phyloP scores from a whole-genome alignment of 2,329 filamentous ascomycete species.

The Macrophomina phaseolina region DNA sequence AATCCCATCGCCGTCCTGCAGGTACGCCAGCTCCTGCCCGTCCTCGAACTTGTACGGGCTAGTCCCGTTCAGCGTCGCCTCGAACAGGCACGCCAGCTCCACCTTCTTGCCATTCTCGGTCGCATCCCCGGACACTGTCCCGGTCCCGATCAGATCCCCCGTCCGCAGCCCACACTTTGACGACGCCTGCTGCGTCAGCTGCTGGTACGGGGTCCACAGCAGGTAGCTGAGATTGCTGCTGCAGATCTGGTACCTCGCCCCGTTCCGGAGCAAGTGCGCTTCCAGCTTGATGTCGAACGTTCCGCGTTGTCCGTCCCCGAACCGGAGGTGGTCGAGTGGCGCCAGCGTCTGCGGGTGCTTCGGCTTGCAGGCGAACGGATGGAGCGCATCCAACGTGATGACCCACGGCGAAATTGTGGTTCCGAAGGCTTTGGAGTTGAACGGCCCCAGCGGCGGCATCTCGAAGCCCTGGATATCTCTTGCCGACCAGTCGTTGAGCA shows the following conservation, averaged over 20 bases:
- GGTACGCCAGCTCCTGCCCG: slow-evolving; percentile 43
- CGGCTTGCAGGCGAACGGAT: slow-evolving; percentile 38
- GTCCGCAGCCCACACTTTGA: slow-evolving; percentile 50
- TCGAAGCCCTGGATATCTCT: slow-evolving; percentile 68
- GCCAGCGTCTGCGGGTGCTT: slow-evolving; percentile 26
- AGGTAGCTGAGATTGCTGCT: slow-evolving; percentile 44
- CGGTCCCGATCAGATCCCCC: slow-evolving; percentile 52
- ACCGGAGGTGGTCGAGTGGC: slow-evolving; percentile 33
- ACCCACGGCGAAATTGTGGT: slow-evolving; percentile 68
- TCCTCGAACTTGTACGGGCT: slow-evolving; percentile 36
- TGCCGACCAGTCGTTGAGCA: slow-evolving; percentile 68
- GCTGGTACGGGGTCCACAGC: slow-evolving; percentile 55
- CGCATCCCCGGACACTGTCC: slow-evolving; percentile 50
- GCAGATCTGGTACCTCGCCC: slow-evolving; percentile 34
- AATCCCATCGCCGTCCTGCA: slow-evolving; percentile 51
- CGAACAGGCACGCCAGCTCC: slow-evolving; percentile 45
- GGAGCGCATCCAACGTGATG: slow-evolving; percentile 64
- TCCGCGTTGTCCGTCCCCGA: slow-evolving; percentile 34
- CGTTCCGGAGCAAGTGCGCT: slow-evolving; percentile 34
- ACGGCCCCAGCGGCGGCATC: slow-evolving; percentile 65
- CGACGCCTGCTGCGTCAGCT: slow-evolving; percentile 51
- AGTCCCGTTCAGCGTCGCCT: slow-evolving; percentile 47
- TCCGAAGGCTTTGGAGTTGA: slow-evolving; percentile 66
- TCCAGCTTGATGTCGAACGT: slow-evolving; percentile 38
- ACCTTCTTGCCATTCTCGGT: slow-evolving; percentile 35